Conservation (phyloP, 2,329 filamentous ascomycete species). For the Podosphaera aphanis region DNA sequence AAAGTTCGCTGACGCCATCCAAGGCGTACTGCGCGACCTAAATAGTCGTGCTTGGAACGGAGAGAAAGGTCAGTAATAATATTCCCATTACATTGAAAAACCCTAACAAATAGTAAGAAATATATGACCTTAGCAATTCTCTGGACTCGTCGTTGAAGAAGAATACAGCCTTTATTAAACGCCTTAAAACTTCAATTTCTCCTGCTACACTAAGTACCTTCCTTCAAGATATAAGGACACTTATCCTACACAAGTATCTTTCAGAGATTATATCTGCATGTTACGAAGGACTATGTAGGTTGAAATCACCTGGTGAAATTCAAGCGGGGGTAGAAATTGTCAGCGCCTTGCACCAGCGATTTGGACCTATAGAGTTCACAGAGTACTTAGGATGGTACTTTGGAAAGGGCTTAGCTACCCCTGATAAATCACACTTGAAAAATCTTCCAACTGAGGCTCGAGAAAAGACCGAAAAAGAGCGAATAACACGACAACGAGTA, state of each 20-base stretch:
- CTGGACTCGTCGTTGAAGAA: conserved; percentile 94
- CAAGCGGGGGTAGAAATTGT: conserved; percentile 80
- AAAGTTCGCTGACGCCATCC: conserved; percentile 6
- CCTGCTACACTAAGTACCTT: conserved; percentile 60
- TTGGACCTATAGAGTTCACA: conserved; percentile 75
- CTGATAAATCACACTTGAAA: conserved; percentile 68
- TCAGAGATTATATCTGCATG: conserved; percentile 92
- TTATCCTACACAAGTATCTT: conserved; percentile 87
- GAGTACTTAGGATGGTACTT: conserved; percentile 80
- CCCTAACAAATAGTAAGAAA: conserved; percentile 7
- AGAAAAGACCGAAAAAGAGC: conserved; percentile 90
- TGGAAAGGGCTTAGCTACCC: conserved; percentile 72
- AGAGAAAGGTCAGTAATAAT: conserved; percentile 43
- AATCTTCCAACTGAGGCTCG: conserved; percentile 54
- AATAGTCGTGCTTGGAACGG: conserved; percentile 78
- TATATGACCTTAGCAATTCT: conserved; percentile 36
- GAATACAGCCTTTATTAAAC: conserved; percentile 95
- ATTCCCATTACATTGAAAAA: neutral
- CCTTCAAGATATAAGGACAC: conserved; percentile 66
- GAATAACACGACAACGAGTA: conserved; percentile 62
- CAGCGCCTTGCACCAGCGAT: conserved; percentile 85
- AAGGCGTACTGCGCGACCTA: conserved; percentile 74
- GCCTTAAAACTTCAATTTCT: conserved; percentile 72
- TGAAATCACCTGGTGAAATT: conserved; percentile 81
- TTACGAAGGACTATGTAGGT: conserved; percentile 77